Conservation (phyloP, 495 filamentous ascomycete genomes). For the Barbatosphaeria neglecta region DNA sequence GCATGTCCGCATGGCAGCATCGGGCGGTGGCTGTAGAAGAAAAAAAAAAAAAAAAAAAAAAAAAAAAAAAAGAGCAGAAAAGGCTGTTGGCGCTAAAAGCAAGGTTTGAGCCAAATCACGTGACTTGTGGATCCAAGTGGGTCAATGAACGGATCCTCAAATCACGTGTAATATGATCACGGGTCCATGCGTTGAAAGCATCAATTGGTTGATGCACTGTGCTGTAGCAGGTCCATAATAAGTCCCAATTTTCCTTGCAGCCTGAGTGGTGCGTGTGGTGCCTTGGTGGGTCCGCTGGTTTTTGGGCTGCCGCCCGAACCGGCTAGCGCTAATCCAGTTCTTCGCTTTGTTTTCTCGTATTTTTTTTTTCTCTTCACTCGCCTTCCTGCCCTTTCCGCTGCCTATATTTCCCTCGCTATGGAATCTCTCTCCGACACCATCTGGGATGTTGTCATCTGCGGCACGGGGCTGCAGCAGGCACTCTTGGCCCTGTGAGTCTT, state of each 20-base stretch:
- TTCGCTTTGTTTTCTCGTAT: neutral
- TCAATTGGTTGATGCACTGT: too few species aligned
- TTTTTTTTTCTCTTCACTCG: conserved; percentile 13
- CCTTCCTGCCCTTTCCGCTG: conserved; percentile 11
- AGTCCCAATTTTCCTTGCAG: conserved; percentile 5
- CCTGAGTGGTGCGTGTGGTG: too few species aligned
- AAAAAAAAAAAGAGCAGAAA: conserved; percentile 4
- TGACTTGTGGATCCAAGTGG: too few species aligned
- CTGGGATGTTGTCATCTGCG: conserved; percentile 88
- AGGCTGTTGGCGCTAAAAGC: conserved; percentile 20
- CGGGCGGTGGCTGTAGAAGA: conserved; percentile 40
- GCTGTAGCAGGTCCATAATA: too few species aligned
- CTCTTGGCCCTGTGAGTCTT: conserved; percentile 79
- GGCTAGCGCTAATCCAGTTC: too few species aligned
- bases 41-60: conserved; percentile 15
- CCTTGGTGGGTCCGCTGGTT: too few species aligned
- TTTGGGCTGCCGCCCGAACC: too few species aligned
- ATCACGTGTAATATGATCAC: too few species aligned
- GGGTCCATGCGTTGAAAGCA: too few species aligned
- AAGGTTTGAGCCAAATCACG: too few species aligned
- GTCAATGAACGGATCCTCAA: too few species aligned
- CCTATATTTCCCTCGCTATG: conserved; percentile 37
- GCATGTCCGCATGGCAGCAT: too few species aligned
- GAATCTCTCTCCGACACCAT: conserved; percentile 65
- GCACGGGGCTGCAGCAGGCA: conserved; percentile 82